Evolutionary conservation across 2,329 filamentous ascomycete genomes (phyloP).

Genomic region (Fusarium subtropicale): DNA sequence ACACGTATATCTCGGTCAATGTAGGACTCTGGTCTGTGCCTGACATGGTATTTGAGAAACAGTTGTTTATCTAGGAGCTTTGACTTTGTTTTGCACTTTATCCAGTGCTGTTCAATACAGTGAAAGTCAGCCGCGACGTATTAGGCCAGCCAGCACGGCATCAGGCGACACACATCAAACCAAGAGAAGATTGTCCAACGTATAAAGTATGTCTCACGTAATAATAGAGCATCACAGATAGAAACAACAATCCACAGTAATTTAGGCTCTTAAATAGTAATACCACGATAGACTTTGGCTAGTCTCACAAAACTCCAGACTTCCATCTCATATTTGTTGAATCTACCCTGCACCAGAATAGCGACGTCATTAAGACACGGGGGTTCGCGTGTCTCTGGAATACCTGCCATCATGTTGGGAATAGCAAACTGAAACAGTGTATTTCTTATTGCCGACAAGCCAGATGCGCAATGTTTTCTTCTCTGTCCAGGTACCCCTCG

Average conservation of each 20-base stretch:
- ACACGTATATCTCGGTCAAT: background rate
- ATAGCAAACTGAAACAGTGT: background rate
- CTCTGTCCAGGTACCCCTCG: background rate
- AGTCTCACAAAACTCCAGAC: background rate
- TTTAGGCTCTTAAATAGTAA: background rate
- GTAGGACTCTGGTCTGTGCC: background rate
- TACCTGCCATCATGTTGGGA: background rate
- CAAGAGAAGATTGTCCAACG: background rate
- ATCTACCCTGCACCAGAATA: conserved; percentile 26
- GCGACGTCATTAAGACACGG: conserved; percentile 29
- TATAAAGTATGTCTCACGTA: too few species aligned
- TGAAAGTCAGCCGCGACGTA: too few species aligned
- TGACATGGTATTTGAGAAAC: background rate
- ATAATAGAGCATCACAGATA: background rate
- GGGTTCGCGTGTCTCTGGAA: conserved; percentile 1
- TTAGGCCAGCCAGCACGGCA: rapidly evolving
- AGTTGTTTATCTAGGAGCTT: background rate
- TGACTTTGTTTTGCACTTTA: background rate
- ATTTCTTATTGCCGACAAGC: background rate
- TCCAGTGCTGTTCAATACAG: background rate
- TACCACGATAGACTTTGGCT: background rate
- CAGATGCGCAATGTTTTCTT: background rate
- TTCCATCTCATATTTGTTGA: background rate
- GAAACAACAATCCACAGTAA: background rate
- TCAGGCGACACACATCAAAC: background rate